phyloP scores from a whole-genome alignment of 2,329 filamentous ascomycete genomes.

The Rhexocercosporidium sp. region DNA sequence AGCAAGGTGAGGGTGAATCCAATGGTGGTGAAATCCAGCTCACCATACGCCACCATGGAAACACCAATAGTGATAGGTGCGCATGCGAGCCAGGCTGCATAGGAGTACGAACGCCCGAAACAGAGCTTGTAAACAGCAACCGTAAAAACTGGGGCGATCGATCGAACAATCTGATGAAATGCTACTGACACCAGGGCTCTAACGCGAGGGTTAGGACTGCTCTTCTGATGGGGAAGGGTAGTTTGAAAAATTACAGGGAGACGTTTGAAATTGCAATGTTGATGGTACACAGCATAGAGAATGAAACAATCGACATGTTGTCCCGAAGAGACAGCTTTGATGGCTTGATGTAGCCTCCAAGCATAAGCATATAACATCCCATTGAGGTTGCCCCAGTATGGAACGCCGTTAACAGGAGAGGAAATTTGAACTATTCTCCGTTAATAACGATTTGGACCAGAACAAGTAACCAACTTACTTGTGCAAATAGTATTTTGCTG shows the following conservation, averaged over 20 bases:
- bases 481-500: slow-evolving; percentile 14
- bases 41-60: slow-evolving; percentile 63
- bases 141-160: slow-evolving; percentile 65
- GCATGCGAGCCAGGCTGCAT: slow-evolving; percentile 62
- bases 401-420: slow-evolving; percentile 64
- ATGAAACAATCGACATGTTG: slow-evolving; percentile 60
- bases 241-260: slow-evolving; percentile 52
- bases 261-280: slow-evolving; percentile 70
- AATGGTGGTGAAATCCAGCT: slow-evolving; percentile 64
- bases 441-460: not conserved
- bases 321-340: slow-evolving; percentile 58
- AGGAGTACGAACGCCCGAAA: slow-evolving; percentile 60
- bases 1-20: slow-evolving; percentile 61
- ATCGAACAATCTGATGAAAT: slow-evolving; percentile 69
- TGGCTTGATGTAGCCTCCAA: slow-evolving; percentile 57
- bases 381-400: slow-evolving; percentile 62
- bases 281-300: slow-evolving; percentile 65
- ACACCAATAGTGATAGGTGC: slow-evolving; percentile 65
- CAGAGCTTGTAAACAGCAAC: slow-evolving; percentile 64
- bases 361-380: slow-evolving; percentile 60
- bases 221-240: not conserved
- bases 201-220: not conserved
- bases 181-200: slow-evolving; percentile 64
- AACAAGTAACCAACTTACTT: not conserved
- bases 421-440: slow-evolving; percentile 57